Evolutionary conservation across 305 asterid species (phyloP).

Genomic region (Plantago coronopus): DNA sequence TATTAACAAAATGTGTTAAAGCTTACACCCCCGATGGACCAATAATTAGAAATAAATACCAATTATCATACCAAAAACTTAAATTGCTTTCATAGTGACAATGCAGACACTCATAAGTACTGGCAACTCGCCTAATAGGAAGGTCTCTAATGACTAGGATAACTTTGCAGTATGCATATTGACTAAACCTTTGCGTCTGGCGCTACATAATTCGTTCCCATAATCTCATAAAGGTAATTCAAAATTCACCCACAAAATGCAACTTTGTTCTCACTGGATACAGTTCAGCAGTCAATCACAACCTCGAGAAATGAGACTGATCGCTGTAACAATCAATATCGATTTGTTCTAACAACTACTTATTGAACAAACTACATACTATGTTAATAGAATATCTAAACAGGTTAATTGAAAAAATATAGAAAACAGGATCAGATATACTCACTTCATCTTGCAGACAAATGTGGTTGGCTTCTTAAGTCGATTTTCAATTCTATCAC

Average conservation of each 20-base stretch:
- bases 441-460: conserved; percentile 98
- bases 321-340: neutral
- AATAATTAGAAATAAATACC: no score
- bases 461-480: conserved; percentile 97
- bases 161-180: no score
- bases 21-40: no score
- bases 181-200: no score
- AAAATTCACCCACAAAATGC: neutral
- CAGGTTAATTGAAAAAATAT: conserved; percentile 12
- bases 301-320: no score
- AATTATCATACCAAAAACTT: no score
- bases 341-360: neutral
- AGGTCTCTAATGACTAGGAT: no score
- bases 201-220: neutral
- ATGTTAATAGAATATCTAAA: conserved; percentile 9
- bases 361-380: neutral
- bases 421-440: conserved; percentile 27
- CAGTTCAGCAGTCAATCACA: neutral
- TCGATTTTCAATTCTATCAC: conserved; percentile 89
- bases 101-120: neutral
- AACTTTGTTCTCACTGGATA: neutral
- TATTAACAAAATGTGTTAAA: no score
- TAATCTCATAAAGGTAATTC: neutral
- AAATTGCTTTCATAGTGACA: neutral
- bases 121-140: no score